Conservation (phyloP, 2,329 filamentous ascomycete species). For the Pyrenochaeta sp. region DNA sequence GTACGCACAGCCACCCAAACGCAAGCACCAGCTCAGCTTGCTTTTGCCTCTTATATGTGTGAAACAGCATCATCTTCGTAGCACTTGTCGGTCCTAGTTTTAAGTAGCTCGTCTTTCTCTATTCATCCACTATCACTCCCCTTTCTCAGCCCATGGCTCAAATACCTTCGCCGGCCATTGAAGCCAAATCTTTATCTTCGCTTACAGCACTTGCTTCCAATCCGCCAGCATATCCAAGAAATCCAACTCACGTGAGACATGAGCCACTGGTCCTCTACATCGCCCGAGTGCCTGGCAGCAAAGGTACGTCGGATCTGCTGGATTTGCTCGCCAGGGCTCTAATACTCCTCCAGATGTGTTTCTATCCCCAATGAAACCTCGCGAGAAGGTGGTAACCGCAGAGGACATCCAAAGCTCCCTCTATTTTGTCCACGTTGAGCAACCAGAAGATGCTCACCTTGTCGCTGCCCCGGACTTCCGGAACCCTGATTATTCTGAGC, state of each 20-base stretch:
- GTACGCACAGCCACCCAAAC: conserved; percentile 41
- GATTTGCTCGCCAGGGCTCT: conserved; percentile 9
- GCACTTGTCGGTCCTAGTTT: conserved; percentile 13
- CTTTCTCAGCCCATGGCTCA: conserved; percentile 19
- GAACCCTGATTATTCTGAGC: conserved; percentile 20
- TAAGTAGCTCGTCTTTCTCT: not conserved
- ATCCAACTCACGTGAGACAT: conserved; percentile 72
- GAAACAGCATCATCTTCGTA: conserved; percentile 8
- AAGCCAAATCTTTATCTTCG: conserved; percentile 83
- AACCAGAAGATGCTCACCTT: conserved; percentile 61
- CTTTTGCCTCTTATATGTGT: conserved; percentile 30
- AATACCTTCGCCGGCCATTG: conserved; percentile 59
- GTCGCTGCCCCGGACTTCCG: conserved; percentile 23
- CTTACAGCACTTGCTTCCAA: conserved; percentile 84
- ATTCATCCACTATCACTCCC: conserved; percentile 6
- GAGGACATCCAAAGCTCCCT: conserved; percentile 87
- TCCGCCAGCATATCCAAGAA: conserved; percentile 84
- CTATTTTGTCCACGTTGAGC: conserved; percentile 87
- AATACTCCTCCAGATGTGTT: conserved; percentile 74
- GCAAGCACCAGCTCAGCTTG: conserved; percentile 32
- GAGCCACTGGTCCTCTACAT: conserved; percentile 88
- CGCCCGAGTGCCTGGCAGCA: conserved; percentile 87
- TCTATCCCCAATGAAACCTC: conserved; percentile 88
- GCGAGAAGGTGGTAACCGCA: conserved; percentile 84
- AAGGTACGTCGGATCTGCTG: conserved; percentile 66